Percentiles rank a stretch among this genome's conserved stretches.
phyloP scores from a whole-genome alignment of 1,284 basidiomycete genomes.

The Trametes polyzona region DNA sequence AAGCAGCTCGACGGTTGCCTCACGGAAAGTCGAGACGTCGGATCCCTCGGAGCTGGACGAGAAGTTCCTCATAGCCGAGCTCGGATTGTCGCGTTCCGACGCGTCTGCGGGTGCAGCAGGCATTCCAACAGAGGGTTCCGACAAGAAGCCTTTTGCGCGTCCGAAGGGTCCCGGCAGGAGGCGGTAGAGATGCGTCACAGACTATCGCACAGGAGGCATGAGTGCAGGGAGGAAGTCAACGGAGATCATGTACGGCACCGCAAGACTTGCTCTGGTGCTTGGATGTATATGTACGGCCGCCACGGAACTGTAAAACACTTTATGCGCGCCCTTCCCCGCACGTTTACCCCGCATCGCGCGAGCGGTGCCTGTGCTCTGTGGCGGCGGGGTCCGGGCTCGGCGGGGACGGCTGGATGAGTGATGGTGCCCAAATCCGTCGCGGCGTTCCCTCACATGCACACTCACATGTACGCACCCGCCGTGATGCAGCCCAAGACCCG shows the following conservation, averaged over 20 bases:
- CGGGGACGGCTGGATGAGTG: neutral
- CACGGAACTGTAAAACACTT: neutral
- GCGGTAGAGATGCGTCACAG: constrained; percentile 31
- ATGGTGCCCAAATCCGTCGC: constrained; percentile 9
- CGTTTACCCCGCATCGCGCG: constrained; percentile 7
- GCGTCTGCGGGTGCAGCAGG: constrained; percentile 6
- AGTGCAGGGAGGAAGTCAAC: too few relatives aligned
- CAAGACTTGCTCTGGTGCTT: neutral
- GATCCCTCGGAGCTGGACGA: constrained; percentile 77
- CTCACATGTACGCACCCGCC: constrained; percentile 16
- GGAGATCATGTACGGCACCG: too few relatives aligned
- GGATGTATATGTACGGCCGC: neutral
- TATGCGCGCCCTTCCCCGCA: constrained; percentile 2
- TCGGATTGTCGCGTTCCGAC: constrained; percentile 39
- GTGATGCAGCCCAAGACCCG: neutral
- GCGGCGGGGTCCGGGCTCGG: too few relatives aligned
- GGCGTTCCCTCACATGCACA: constrained; percentile 13
- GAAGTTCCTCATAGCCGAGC: constrained; percentile 59
- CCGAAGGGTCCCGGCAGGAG: constrained; percentile 61
- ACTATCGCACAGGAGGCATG: neutral
- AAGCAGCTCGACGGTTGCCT: constrained; percentile 45
- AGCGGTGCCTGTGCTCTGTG: neutral
- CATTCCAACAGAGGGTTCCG: constrained; percentile 23
- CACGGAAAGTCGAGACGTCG: constrained; percentile 80
- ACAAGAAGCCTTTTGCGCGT: constrained; percentile 57